A percentile compares a stretch with the other conserved stretches of the same genome.
phyloP scores from a whole-genome alignment of 805 yeast genomes.

The Candida cerambycidarum region DNA sequence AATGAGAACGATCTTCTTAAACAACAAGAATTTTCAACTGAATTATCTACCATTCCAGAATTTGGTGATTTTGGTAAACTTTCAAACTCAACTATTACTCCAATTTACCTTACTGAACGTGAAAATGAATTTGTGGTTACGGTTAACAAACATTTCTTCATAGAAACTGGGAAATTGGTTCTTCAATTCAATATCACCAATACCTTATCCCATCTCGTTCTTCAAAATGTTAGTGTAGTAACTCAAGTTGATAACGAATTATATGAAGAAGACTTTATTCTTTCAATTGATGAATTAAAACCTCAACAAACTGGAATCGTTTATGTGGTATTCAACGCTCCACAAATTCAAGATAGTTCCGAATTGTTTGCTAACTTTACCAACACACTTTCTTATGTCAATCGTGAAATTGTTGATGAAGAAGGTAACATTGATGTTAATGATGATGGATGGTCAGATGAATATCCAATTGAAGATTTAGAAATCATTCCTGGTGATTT shows the following conservation, averaged over 20 bases:
- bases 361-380: slow-evolving; percentile 47
- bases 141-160: slow-evolving; percentile 79
- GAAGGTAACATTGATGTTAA: slow-evolving; percentile 61
- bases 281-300: slow-evolving; percentile 68
- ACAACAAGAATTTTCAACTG: slow-evolving; percentile 70
- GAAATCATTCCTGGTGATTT: slow-evolving; percentile 79
- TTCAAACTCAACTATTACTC: slow-evolving; percentile 63
- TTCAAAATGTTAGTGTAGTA: slow-evolving; percentile 73
- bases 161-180: slow-evolving; percentile 56
- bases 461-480: slow-evolving; percentile 84
- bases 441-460: slow-evolving; percentile 87
- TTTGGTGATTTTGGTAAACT: slow-evolving; percentile 71
- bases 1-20: slow-evolving; percentile 33
- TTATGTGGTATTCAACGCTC: slow-evolving; percentile 73
- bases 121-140: slow-evolving; percentile 92
- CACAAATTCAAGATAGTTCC: slow-evolving; percentile 41
- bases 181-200: slow-evolving; percentile 82
- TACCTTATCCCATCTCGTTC: slow-evolving; percentile 74
- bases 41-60: slow-evolving; percentile 69
- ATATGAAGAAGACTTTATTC: slow-evolving; percentile 65
- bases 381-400: slow-evolving; percentile 68
- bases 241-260: slow-evolving; percentile 61
- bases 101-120: slow-evolving; percentile 74
- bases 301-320: slow-evolving; percentile 74
- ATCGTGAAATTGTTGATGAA: slow-evolving; percentile 72